phyloP scores from a whole-genome alignment of 2,329 filamentous ascomycete species.

The Cladobotryum mycophilum region DNA sequence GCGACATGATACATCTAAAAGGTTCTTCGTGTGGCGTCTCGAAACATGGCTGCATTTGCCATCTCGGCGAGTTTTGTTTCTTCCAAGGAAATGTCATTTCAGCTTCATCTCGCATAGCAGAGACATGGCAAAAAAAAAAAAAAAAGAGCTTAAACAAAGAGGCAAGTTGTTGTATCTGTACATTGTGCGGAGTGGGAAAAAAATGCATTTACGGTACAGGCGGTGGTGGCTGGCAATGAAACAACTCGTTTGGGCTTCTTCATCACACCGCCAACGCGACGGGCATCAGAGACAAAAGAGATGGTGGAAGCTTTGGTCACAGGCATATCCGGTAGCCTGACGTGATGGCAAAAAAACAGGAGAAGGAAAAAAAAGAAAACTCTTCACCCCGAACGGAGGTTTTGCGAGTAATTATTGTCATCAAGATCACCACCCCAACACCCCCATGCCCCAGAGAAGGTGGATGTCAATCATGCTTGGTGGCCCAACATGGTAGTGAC shows the following conservation, averaged over 20 bases:
- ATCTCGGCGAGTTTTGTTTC: too few species aligned
- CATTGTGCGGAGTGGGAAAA: not conserved
- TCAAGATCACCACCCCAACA: not conserved
- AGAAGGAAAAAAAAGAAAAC: too few species aligned
- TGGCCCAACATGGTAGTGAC: too few species aligned
- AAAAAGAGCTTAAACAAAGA: not conserved
- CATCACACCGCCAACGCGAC: not conserved
- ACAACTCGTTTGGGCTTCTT: not conserved
- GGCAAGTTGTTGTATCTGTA: not conserved
- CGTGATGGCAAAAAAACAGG: too few species aligned
- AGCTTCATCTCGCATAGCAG: not conserved
- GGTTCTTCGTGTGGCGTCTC: not conserved
- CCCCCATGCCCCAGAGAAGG: not conserved
- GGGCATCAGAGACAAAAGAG: not conserved
- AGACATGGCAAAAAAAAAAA: not conserved
- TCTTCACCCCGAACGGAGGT: not conserved
- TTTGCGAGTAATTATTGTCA: not conserved
- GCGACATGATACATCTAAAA: too few species aligned
- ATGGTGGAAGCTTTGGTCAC: not conserved
- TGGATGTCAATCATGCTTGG: too few species aligned
- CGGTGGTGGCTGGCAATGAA: not conserved
- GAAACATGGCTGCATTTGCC: not conserved
- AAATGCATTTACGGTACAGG: not conserved
- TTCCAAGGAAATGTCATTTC: not conserved
- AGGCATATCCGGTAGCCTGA: too few species aligned